These are phyloP conservation scores for Boletus sp. DNA, from an alignment of 1,284 basidiomycete genomes.

Conservation along the genomic window DNA sequence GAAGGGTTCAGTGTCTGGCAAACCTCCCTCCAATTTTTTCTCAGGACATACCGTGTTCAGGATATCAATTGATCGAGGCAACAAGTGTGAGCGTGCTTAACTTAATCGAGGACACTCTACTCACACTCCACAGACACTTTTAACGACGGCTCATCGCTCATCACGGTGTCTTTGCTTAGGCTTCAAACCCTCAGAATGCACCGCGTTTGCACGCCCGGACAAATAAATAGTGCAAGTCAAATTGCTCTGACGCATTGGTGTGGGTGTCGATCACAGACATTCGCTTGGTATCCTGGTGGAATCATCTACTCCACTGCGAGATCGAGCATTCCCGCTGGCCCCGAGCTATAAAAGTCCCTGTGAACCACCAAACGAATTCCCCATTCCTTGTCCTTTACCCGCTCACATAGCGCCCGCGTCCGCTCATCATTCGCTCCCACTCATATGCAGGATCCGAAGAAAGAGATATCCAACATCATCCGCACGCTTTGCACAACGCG, in stretches of 20 bases:
- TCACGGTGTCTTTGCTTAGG: background rate
- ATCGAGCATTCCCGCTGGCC: background rate
- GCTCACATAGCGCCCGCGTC: background rate
- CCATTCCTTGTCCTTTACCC: background rate
- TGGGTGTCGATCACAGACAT: conserved; percentile 1
- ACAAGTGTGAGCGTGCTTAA: background rate
- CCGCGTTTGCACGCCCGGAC: background rate
- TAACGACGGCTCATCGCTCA: no score
- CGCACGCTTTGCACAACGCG: conserved; percentile 23
- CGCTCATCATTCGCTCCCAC: background rate
- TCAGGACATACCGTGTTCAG: background rate
- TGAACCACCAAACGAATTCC: background rate
- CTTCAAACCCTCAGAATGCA: background rate
- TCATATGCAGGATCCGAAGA: conserved; percentile 31
- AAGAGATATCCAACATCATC: conserved; percentile 26
- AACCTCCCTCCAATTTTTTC: background rate
- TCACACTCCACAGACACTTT: background rate
- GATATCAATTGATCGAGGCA: background rate
- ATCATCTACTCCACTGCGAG: background rate
- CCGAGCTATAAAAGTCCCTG: conserved; percentile 19
- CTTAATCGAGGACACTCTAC: background rate
- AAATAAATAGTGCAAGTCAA: no score
- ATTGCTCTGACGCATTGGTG: no score
- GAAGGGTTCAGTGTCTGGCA: background rate
- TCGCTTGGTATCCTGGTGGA: conserved; percentile 7